Base-by-base conservation (phyloP, 139 green algal genomes). In the Diplosphaera chodatii region DNA sequence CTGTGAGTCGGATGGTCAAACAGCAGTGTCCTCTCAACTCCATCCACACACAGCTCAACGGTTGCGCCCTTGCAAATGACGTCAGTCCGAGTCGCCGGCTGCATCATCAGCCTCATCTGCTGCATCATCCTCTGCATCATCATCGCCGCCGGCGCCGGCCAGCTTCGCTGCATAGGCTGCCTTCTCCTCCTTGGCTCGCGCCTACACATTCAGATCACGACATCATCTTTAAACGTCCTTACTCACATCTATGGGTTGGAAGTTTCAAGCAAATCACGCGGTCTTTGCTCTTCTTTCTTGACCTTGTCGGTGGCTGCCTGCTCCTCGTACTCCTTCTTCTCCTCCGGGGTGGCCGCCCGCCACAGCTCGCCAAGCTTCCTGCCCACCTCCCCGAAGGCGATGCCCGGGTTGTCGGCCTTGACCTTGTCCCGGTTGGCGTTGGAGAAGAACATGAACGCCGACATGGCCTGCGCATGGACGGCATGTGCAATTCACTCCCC, bases 361-460 rank as follows among this genome's bases (percentile, higher is more conserved):
- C 91, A 97, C 40, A 77, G 73, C 63, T 91, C 85, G 29, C 91
- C 90, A 55, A 96, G 59, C 48, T 82, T 40, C 74, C 92, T 94
- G 56, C 77, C 86, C 32, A 92, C 72, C 69, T 94, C 88, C 6
- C 76, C 81, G 67, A 95, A 90, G 0, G 77, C 33, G 34, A 91
- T 78, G 67, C 69, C 85, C 22, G 87, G 87, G 62, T 92, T 88
- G 25, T 91, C 81, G 6, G 74, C 55, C 73, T 86, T 89, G 27
- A 95, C 68, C 68, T 79, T 48, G 3, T 80, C 75, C 10, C 90
- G 72, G 15, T 82, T 88, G 5, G 64, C 75, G 37, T 83, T 87
- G 34, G 77, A 86, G 76, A 91, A 97, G 80, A 88, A 91, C 90
- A 97, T 96, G 84, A 92, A 97, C 30, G 85, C 89, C 1, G 83